Conservation (phyloP, 257 asterid species). For the Asclepias syriaca region DNA sequence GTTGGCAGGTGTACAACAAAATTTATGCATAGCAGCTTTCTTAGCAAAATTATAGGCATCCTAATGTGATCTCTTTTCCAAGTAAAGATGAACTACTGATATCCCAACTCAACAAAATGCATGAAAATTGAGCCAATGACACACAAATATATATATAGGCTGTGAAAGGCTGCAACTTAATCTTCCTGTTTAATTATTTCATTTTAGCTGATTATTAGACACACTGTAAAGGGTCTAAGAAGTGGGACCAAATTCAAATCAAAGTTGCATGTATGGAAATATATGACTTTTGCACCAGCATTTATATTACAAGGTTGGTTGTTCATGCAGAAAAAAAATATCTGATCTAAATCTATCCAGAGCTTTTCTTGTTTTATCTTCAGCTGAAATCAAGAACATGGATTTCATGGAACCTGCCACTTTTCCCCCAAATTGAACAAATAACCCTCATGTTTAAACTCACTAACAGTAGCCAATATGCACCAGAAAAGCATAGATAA, state of each 20-base stretch:
- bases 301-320: not conserved
- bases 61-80: not conserved
- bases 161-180: not conserved
- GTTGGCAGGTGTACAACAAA: not conserved
- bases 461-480: not conserved
- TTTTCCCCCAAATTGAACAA: not conserved
- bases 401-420: not conserved
- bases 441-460: not conserved
- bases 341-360: not conserved
- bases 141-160: conserved; percentile 1
- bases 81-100: not conserved
- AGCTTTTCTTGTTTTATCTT: not conserved
- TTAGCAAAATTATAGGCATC: not conserved
- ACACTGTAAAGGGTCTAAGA: not conserved
- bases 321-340: not conserved
- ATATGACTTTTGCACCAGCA: not conserved
- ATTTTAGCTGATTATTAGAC: not conserved
- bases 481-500: not conserved
- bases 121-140: not conserved
- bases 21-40: not conserved
- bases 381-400: not conserved
- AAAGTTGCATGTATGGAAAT: not conserved
- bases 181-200: not conserved
- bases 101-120: not conserved
- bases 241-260: not conserved